Percentiles rank a stretch among this genome's conserved stretches.
These are phyloP conservation scores for Yamadazyma atlantica DNA, from an alignment of 1,139 yeast species.

Conservation along the genomic window DNA sequence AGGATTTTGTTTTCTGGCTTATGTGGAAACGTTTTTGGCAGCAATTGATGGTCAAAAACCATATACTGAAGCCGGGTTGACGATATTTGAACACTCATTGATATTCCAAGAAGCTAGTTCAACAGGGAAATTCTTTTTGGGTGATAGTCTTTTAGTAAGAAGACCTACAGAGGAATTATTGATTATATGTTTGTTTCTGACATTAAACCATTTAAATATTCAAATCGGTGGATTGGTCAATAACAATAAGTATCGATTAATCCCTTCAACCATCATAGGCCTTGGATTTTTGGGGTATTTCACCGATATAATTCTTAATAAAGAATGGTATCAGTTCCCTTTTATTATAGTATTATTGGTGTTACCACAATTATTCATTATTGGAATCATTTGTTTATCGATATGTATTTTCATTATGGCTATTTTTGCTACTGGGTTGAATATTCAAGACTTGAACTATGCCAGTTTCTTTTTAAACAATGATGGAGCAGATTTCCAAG, in stretches of 20 bases:
- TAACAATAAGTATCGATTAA: constrained; percentile 52
- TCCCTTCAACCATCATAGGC: constrained; percentile 63
- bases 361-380: constrained; percentile 58
- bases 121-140: constrained; percentile 31
- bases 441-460: constrained; percentile 45
- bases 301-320: constrained; percentile 35
- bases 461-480: constrained; percentile 41
- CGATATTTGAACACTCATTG: constrained; percentile 70
- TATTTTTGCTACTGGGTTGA: constrained; percentile 56
- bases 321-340: constrained; percentile 42
- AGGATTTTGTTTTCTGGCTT: constrained; percentile 61
- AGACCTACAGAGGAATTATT: constrained; percentile 57
- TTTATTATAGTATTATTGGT: constrained; percentile 54
- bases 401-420: constrained; percentile 54
- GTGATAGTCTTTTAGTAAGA: constrained; percentile 21
- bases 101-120: constrained; percentile 71
- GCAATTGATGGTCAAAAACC: constrained; percentile 60
- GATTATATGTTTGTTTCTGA: constrained; percentile 50
- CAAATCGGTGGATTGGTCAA: constrained; percentile 60
- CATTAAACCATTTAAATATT: constrained; percentile 53
- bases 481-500: constrained; percentile 22
- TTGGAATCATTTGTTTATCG: constrained; percentile 52
- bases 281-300: constrained; percentile 49
- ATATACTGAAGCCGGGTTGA: constrained; percentile 64
- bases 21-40: constrained; percentile 68